These are phyloP conservation scores for Lachancea sp. DNA, from an alignment of 805 yeast species.

Conservation along the genomic window DNA sequence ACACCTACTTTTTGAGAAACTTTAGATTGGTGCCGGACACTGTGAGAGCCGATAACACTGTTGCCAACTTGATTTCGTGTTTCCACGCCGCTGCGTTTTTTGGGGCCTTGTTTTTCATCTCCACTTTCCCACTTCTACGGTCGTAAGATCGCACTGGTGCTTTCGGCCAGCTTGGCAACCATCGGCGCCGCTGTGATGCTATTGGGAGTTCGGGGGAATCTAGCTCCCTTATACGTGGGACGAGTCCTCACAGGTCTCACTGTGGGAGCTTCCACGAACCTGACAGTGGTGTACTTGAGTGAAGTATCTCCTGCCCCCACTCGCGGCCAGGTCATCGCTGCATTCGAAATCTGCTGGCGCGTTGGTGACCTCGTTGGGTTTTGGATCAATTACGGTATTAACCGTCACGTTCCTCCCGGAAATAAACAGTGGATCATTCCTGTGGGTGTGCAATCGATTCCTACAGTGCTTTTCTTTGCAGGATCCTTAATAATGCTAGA, in stretches of 20 bases:
- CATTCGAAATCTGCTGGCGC: conserved; percentile 47
- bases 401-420: conserved; percentile 28
- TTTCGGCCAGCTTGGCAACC: conserved; percentile 37
- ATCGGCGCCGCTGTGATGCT: conserved; percentile 42
- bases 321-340: conserved; percentile 41
- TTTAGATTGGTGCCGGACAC: conserved; percentile 38
- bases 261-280: conserved; percentile 45
- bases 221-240: conserved; percentile 47
- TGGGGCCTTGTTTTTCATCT: conserved; percentile 40
- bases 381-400: conserved; percentile 46
- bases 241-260: conserved; percentile 48
- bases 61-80: conserved; percentile 41
- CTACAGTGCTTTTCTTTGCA: conserved; percentile 37
- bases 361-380: conserved; percentile 43
- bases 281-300: conserved; percentile 44
- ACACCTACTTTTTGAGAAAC: conserved; percentile 39
- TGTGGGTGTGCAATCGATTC: conserved; percentile 42
- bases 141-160: conserved; percentile 35
- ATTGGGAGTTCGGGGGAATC: conserved; percentile 32
- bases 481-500: conserved; percentile 39
- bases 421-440: conserved; percentile 44
- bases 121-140: conserved; percentile 40
- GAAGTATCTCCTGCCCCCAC: conserved; percentile 42
- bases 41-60: conserved; percentile 24
- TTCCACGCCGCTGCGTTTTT: conserved; percentile 50